Percentiles rank a stretch among this genome's conserved stretches.
Evolutionary conservation across 2,329 filamentous ascomycete genomes (phyloP).

Genomic region (Aspergillus japonicus): DNA sequence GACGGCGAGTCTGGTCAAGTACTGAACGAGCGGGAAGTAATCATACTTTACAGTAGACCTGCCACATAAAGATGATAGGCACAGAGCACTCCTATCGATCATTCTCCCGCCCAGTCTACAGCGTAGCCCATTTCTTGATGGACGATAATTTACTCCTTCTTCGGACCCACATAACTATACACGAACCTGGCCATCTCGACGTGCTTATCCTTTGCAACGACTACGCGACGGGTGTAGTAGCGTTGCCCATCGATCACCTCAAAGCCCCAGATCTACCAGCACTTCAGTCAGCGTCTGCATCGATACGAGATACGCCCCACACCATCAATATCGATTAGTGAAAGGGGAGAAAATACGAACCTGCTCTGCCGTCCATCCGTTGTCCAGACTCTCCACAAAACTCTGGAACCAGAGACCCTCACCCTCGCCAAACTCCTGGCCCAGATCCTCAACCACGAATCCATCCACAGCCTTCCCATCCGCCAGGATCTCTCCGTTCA

Average conservation of each 20-base stretch:
- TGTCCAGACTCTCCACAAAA: slow-evolving; percentile 49
- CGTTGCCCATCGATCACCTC: slow-evolving; percentile 43
- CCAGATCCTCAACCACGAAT: slow-evolving; percentile 57
- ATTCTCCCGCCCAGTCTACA: background rate
- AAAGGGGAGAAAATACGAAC: slow-evolving; percentile 26
- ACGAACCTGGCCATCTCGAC: slow-evolving; percentile 41
- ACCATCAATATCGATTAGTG: background rate
- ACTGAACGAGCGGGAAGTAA: background rate
- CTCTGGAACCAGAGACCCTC: slow-evolving; percentile 50
- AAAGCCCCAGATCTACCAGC: slow-evolving; percentile 47
- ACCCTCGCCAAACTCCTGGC: slow-evolving; percentile 43
- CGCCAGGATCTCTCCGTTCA: slow-evolving; percentile 43
- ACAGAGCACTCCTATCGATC: background rate
- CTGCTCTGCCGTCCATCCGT: slow-evolving; percentile 57
- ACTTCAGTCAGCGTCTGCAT: background rate
- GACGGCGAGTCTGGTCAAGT: background rate
- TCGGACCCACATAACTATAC: slow-evolving; percentile 34
- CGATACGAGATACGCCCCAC: background rate
- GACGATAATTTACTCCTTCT: background rate
- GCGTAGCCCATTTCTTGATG: background rate
- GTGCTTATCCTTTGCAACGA: slow-evolving; percentile 38
- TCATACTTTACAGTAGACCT: background rate
- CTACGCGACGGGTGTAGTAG: slow-evolving; percentile 44
- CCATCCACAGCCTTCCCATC: slow-evolving; percentile 58
- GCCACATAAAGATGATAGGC: background rate